Base-by-base conservation (phyloP, 441 rosid genomes). In the Erysimum cheiri region DNA sequence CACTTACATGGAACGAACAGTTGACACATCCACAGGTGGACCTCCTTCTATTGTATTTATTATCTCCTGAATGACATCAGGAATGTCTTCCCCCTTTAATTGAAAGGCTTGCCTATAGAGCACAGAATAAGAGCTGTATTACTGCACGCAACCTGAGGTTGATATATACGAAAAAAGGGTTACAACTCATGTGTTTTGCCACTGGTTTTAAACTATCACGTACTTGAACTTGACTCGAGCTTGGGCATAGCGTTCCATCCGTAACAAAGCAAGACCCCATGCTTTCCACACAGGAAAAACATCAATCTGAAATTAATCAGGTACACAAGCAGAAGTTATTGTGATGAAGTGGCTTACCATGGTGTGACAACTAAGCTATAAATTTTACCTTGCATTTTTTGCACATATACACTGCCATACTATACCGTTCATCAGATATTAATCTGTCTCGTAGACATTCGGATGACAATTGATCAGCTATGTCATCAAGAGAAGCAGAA, bases 321-420 rank as follows among this genome's bases (percentile, higher is more conserved):
- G 64, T n/a, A 69, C 44, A 70, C 67, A 64, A 65, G 52, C 59
- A 60, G 19, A 50, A 50, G 68, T 58, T 70, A 70, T 52, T 44
- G 32, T 12, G 28, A 52, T 70, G 64, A 64, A 59, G 44, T 58
- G 52, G 64, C 59, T 28, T 33, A 65, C 52, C 8, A 75, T 57
- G 36, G 22, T 66, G 48, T 58, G 41, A 67, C 55, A 66, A 61
- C 66, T 69, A 41, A 67, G 59, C 39, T 28, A 75, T 33, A 50
- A 70, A n/a, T 36, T 67, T 81, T 83, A 95, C 99, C 97, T 95
- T 95, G 75, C 99, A 95, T 89, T 95, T 95, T 82, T 60, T 89
- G 95, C 96, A 88, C 68, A 97, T 95, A 80, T 95, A 92, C 15
- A 95, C 98, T 33, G 99, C 99, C 99, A 95, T 92, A 79, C 99